A percentile compares a stretch with the other conserved stretches of the same genome.
phyloP scores from a whole-genome alignment of 345 rosid species.

The Lumnitzera littorea region DNA sequence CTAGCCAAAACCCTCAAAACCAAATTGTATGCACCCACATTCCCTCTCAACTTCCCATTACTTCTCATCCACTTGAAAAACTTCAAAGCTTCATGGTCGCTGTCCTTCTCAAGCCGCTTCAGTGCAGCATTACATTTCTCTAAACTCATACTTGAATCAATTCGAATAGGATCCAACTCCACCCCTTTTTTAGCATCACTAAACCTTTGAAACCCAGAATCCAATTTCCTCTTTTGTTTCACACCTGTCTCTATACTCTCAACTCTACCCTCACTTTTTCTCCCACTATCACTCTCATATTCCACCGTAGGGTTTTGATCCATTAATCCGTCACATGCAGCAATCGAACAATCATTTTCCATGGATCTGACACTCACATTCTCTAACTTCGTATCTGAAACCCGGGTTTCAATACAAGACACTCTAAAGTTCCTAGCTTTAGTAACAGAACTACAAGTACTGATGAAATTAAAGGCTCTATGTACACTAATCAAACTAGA shows the following conservation, averaged over 20 bases:
- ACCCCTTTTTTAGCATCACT: conserved; percentile 40
- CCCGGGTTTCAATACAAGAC: conserved; percentile 29
- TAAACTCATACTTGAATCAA: conserved; percentile 37
- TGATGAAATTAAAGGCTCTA: conserved; percentile 18
- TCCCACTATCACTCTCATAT: no score
- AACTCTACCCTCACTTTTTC: conserved; percentile 10
- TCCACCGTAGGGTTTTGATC: conserved; percentile 9
- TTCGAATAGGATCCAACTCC: conserved; percentile 47
- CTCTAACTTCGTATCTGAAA: conserved; percentile 18
- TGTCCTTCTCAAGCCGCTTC: conserved; percentile 58
- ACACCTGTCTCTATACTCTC: conserved; percentile 7
- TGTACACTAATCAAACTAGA: conserved; percentile 18
- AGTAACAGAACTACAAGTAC: conserved; percentile 16
- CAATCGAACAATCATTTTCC: conserved; percentile 9
- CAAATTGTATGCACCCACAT: conserved; percentile 55
- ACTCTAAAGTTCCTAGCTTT: conserved; percentile 30
- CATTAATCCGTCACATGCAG: conserved; percentile 10
- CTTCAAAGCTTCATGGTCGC: conserved; percentile 41
- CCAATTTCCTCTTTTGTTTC: conserved; percentile 2
- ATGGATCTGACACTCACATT: conserved; percentile 11
- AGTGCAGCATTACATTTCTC: conserved; percentile 52
- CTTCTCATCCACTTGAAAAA: conserved; percentile 84
- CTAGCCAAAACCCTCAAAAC: conserved; percentile 68
- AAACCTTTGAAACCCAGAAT: not conserved
- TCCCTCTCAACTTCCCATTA: conserved; percentile 51